Evolutionary conservation across 805 yeast species (phyloP).

Genomic region (Wickerhamiella sergipiensis): DNA sequence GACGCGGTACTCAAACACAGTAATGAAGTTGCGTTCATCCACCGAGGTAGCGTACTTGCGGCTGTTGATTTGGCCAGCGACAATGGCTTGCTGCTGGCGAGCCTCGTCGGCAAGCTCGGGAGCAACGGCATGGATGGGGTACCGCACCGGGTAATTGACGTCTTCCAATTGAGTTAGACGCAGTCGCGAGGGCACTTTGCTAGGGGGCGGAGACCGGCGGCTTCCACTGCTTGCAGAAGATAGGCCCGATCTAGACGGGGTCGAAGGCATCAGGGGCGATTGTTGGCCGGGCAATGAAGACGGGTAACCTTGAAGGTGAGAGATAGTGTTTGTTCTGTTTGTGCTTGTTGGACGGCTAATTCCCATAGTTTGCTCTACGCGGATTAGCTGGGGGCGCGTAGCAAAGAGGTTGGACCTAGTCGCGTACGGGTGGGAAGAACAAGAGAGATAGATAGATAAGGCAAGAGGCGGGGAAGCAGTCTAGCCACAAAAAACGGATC

Average conservation of each 20-base stretch:
- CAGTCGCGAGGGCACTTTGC: not conserved
- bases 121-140: constrained; percentile 19
- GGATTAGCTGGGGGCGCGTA: not conserved
- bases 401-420: not conserved
- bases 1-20: constrained; percentile 59
- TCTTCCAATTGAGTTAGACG: constrained; percentile 1
- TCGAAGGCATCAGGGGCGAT: not conserved
- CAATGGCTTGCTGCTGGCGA: constrained; percentile 11
- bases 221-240: not conserved
- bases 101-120: constrained; percentile 8
- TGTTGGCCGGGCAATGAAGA: not conserved
- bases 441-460: not conserved
- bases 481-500: not conserved
- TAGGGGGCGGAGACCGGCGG: not conserved
- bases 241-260: not conserved
- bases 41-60: constrained; percentile 53
- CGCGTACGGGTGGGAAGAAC: not conserved
- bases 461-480: not conserved
- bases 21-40: constrained; percentile 53
- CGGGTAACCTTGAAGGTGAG: not conserved
- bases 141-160: constrained; percentile 19
- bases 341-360: not conserved
- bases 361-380: not conserved
- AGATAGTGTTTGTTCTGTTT: not conserved
- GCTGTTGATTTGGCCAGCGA: constrained; percentile 10